Evolutionary conservation across 352 stramenopile species (phyloP).

Genomic region (Phytophthora tentaculata): DNA sequence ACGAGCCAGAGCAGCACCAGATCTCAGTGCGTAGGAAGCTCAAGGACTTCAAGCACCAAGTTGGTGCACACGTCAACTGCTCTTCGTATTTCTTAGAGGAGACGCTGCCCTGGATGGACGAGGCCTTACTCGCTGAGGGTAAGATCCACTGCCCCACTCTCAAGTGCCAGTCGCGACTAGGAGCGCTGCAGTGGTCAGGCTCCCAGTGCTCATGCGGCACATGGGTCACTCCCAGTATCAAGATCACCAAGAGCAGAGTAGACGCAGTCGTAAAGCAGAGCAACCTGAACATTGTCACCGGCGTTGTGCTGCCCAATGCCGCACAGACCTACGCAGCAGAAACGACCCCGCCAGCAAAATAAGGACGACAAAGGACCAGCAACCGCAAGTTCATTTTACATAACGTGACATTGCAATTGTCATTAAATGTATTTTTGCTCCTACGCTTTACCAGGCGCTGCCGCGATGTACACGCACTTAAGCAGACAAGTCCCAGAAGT

Average conservation of each 20-base stretch:
- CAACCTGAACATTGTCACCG: slow-evolving; percentile 43
- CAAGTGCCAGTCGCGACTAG: slow-evolving; percentile 77
- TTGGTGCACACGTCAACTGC: slow-evolving; percentile 44
- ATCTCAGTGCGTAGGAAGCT: slow-evolving; percentile 71
- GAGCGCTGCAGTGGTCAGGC: slow-evolving; percentile 77
- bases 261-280: slow-evolving; percentile 44
- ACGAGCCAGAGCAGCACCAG: slow-evolving; percentile 70
- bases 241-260: slow-evolving; percentile 83
- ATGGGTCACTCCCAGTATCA: slow-evolving; percentile 85
- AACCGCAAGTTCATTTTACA: slow-evolving; percentile 4
- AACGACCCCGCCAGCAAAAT: not conserved
- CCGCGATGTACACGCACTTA: slow-evolving; percentile 13
- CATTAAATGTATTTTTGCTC: too few species aligned
- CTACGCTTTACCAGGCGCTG: too few species aligned
- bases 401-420: slow-evolving; percentile 5
- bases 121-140: slow-evolving; percentile 57
- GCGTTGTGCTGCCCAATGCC: slow-evolving; percentile 30
- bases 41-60: slow-evolving; percentile 72
- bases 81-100: slow-evolving; percentile 81
- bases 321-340: not conserved
- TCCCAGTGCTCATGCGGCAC: slow-evolving; percentile 85
- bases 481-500: slow-evolving; percentile 69
- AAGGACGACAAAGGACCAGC: not conserved
- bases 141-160: slow-evolving; percentile 75
- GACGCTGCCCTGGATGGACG: slow-evolving; percentile 77